Percentiles rank a stretch among this genome's conserved stretches.
These are phyloP conservation scores for Trapa incisa DNA, from an alignment of 345 rosid species.

Conservation along the genomic window DNA sequence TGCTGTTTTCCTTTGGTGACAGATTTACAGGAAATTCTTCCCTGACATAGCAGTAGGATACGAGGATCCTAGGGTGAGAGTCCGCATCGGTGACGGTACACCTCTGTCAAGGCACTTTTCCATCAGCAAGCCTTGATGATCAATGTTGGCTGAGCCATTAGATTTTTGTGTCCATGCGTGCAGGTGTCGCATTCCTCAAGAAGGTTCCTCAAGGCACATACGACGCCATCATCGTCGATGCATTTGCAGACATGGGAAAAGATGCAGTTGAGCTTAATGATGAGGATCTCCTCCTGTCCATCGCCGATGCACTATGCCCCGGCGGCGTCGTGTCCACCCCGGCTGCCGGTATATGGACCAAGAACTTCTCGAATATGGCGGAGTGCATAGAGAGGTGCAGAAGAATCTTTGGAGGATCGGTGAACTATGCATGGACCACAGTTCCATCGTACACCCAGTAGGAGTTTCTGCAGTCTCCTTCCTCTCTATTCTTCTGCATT, in stretches of 20 bases:
- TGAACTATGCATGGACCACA: conserved; percentile 91
- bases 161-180: background rate
- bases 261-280: conserved; percentile 5
- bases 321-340: conserved; percentile 17
- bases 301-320: conserved; percentile 13
- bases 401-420: conserved; percentile 75
- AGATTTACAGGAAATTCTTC: conserved; percentile 31
- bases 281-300: conserved; percentile 8
- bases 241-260: conserved; percentile 12
- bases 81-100: conserved; percentile 28
- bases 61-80: conserved; percentile 29
- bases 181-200: conserved; percentile 16
- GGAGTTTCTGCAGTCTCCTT: background rate
- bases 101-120: no score
- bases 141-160: no score
- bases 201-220: conserved; percentile 10
- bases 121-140: no score
- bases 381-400: conserved; percentile 60
- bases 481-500: background rate
- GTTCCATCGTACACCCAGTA: conserved; percentile 84
- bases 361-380: conserved; percentile 10
- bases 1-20: background rate
- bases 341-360: conserved; percentile 14
- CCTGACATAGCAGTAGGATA: conserved; percentile 31
- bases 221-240: conserved; percentile 20